Evolutionary conservation across 2,329 filamentous ascomycete genomes (phyloP).

Genomic region (Aspergillus viridinutans): DNA sequence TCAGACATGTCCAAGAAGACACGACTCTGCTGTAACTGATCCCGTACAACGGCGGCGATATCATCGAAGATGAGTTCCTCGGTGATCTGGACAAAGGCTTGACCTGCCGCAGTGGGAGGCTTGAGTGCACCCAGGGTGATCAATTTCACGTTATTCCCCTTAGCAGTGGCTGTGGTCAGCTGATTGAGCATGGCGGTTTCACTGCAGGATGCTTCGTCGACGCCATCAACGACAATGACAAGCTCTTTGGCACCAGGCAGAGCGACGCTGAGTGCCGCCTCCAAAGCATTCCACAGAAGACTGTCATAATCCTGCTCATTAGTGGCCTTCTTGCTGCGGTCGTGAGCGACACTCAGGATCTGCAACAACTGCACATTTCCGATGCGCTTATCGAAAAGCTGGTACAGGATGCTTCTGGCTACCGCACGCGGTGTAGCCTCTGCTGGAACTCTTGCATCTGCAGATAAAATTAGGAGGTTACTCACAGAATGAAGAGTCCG

Average conservation of each 20-base stretch:
- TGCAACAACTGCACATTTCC: constrained; percentile 38
- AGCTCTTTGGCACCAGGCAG: constrained; percentile 32
- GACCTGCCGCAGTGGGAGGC: constrained; percentile 7
- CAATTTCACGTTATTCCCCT: constrained; percentile 24
- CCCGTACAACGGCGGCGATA: constrained; percentile 30
- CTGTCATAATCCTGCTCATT: constrained; percentile 30
- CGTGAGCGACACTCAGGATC: constrained; percentile 30
- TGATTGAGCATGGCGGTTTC: constrained; percentile 27
- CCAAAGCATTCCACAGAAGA: constrained; percentile 34
- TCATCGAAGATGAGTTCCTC: constrained; percentile 37
- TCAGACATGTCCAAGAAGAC: constrained; percentile 25
- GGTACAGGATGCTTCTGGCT: constrained; percentile 33
- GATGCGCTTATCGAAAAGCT: constrained; percentile 38
- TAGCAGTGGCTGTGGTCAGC: constrained; percentile 20
- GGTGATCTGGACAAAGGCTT: constrained; percentile 23
- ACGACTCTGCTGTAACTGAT: constrained; percentile 21
- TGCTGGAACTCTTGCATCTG: constrained; percentile 30
- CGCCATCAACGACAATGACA: constrained; percentile 37
- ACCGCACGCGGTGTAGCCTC: constrained; percentile 29
- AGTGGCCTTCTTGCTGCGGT: constrained; percentile 20
- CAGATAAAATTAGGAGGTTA: neutral
- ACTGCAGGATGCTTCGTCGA: constrained; percentile 33
- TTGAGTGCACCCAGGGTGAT: constrained; percentile 28
- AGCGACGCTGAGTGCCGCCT: constrained; percentile 24
- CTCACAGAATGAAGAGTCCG: neutral